Percentiles rank a stretch among this genome's conserved stretches.
Evolutionary conservation across 495 filamentous ascomycete genomes (phyloP).

Genomic region (Xylaria grammica): DNA sequence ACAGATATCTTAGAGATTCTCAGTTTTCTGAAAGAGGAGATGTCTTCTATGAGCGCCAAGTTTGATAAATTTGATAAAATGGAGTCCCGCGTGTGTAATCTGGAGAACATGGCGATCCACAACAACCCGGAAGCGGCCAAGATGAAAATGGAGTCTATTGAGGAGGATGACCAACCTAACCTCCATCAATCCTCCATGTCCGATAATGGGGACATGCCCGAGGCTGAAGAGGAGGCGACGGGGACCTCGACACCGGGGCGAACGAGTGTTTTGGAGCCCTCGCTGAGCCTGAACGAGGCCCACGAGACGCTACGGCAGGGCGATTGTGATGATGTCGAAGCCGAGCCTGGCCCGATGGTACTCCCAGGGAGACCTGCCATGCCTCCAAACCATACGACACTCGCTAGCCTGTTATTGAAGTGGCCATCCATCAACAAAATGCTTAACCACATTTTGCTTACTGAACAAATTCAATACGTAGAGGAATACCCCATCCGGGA

Average conservation of each 20-base stretch:
- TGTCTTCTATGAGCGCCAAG: conserved; percentile 33
- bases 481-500: conserved; percentile 66
- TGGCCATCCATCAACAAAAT: conserved; percentile 69
- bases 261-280: conserved; percentile 34
- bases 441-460: conserved; percentile 49
- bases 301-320: conserved; percentile 42
- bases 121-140: conserved; percentile 29
- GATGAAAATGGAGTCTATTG: conserved; percentile 39
- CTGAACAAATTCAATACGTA: conserved; percentile 65
- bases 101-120: conserved; percentile 31
- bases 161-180: conserved; percentile 33
- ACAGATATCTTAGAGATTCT: conserved; percentile 55
- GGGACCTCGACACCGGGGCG: conserved; percentile 32
- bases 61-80: conserved; percentile 24
- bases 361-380: conserved; percentile 65
- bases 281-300: conserved; percentile 37
- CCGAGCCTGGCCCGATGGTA: conserved; percentile 50
- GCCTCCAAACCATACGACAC: conserved; percentile 78
- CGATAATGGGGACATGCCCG: conserved; percentile 27
- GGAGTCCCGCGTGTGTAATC: conserved; percentile 30
- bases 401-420: conserved; percentile 76
- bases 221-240: conserved; percentile 29
- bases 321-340: conserved; percentile 49
- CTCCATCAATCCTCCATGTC: conserved; percentile 29
- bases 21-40: conserved; percentile 37